A percentile compares a stretch with the other conserved stretches of the same genome.
Conservation (phyloP, 1,139 yeast species). For the Yarrowia galli region DNA sequence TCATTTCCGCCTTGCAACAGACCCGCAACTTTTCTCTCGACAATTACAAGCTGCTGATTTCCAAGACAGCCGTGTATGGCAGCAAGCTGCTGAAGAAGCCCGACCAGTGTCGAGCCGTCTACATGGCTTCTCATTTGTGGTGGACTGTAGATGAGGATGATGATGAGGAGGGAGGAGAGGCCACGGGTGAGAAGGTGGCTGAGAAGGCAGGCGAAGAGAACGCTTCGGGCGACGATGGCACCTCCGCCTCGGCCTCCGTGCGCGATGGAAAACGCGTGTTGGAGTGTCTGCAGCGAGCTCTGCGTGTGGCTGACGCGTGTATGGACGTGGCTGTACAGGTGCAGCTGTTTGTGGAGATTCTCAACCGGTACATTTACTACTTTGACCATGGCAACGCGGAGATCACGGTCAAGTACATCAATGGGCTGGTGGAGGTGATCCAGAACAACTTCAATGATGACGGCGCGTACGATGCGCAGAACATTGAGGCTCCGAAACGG, state of each 20-base stretch:
- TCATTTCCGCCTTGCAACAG: slow-evolving; percentile 68
- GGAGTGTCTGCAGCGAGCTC: slow-evolving; percentile 75
- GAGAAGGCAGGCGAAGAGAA: slow-evolving; percentile 51
- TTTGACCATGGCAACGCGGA: slow-evolving; percentile 81
- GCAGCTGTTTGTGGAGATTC: slow-evolving; percentile 85
- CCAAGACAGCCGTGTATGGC: slow-evolving; percentile 86
- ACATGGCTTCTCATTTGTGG: slow-evolving; percentile 90
- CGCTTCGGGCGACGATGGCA: no score
- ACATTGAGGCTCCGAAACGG: slow-evolving; percentile 54
- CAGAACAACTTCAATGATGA: slow-evolving; percentile 73
- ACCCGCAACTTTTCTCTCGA: slow-evolving; percentile 62
- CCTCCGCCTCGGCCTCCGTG: no score
- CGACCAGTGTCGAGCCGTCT: slow-evolving; percentile 93
- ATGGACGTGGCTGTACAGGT: slow-evolving; percentile 82
- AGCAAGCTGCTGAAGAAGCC: slow-evolving; percentile 88
- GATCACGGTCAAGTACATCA: slow-evolving; percentile 76
- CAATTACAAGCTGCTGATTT: slow-evolving; percentile 79
- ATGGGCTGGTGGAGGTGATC: slow-evolving; percentile 85
- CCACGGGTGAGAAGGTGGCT: slow-evolving; percentile 50
- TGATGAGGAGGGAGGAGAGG: no score
- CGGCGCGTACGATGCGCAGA: slow-evolving; percentile 49
- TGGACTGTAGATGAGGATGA: slow-evolving; percentile 64
- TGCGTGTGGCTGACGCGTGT: slow-evolving; percentile 91
- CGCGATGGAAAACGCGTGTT: slow-evolving; percentile 68
- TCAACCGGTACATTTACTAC: slow-evolving; percentile 83